Conservation (phyloP, 495 filamentous ascomycete genomes). For the Hypoxylon rickii region DNA sequence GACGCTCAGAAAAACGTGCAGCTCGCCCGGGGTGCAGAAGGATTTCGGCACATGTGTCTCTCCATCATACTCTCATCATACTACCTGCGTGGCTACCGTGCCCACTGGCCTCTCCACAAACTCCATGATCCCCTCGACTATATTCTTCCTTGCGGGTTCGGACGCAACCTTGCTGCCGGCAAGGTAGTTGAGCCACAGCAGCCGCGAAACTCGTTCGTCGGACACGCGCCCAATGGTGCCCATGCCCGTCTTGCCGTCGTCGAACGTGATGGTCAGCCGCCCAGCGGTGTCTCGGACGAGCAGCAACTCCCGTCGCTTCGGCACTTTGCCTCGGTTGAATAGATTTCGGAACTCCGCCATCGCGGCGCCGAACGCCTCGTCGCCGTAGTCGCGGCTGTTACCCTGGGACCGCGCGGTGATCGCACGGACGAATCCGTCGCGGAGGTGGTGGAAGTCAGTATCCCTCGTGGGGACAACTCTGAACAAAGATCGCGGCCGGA, state of each 20-base stretch:
- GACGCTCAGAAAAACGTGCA: slow-evolving; percentile 14
- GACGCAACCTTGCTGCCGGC: slow-evolving; percentile 86
- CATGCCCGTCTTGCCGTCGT: slow-evolving; percentile 55
- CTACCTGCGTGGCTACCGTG: slow-evolving; percentile 76
- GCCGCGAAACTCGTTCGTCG: slow-evolving; percentile 78
- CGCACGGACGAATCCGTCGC: slow-evolving; percentile 87
- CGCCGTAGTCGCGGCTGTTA: slow-evolving; percentile 57
- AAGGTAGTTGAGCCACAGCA: slow-evolving; percentile 89
- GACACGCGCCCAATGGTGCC: slow-evolving; percentile 54
- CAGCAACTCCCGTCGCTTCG: slow-evolving; percentile 74
- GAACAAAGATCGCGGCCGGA: slow-evolving; percentile 67
- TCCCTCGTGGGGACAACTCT: slow-evolving; percentile 83
- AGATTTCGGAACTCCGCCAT: slow-evolving; percentile 76
- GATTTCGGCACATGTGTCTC: slow-evolving; percentile 23
- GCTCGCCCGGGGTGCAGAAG: slow-evolving; percentile 4
- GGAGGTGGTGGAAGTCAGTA: slow-evolving; percentile 88
- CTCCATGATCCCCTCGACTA: slow-evolving; percentile 85
- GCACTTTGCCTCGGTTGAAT: slow-evolving; percentile 75
- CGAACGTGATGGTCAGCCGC: slow-evolving; percentile 68
- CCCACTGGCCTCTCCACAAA: slow-evolving; percentile 89
- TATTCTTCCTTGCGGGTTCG: slow-evolving; percentile 75
- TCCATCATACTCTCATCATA: too few species aligned
- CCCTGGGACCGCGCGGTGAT: slow-evolving; percentile 71
- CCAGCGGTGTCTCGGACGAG: slow-evolving; percentile 71
- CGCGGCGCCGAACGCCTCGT: slow-evolving; percentile 70